A percentile compares a stretch with the other conserved stretches of the same genome.
These are phyloP conservation scores for Trichomonas tenax DNA, from an alignment of 208 protist genomes.

Conservation along the genomic window DNA sequence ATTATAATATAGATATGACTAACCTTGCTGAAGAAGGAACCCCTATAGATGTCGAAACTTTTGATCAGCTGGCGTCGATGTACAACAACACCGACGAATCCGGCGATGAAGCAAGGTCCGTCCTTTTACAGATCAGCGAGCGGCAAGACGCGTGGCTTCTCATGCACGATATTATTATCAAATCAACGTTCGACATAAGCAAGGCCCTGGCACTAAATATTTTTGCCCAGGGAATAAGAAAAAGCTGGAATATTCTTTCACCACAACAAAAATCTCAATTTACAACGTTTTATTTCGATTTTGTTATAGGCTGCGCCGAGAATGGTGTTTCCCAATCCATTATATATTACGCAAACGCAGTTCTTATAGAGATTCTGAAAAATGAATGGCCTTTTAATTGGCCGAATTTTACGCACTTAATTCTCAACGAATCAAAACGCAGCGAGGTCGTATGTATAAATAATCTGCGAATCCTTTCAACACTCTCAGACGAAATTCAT, in stretches of 20 bases:
- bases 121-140: neutral
- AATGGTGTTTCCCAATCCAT: neutral
- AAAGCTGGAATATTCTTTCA: neutral
- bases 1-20: neutral
- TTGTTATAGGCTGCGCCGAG: neutral
- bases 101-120: neutral
- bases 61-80: neutral
- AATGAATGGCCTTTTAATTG: constrained; percentile 5
- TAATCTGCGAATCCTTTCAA: neutral
- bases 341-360: neutral
- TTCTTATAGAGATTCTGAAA: neutral
- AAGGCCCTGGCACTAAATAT: neutral
- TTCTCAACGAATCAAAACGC: neutral
- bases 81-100: neutral
- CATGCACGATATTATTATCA: neutral
- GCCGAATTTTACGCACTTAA: neutral
- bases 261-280: neutral
- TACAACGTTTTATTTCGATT: neutral
- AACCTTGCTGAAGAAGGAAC: neutral
- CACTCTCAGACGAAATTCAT: neutral
- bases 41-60: neutral
- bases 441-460: neutral
- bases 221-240: neutral
- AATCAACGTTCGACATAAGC: neutral
- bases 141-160: neutral